These are phyloP conservation scores for Penicillium cinerascens DNA, from an alignment of 495 filamentous ascomycete species.

Conservation along the genomic window DNA sequence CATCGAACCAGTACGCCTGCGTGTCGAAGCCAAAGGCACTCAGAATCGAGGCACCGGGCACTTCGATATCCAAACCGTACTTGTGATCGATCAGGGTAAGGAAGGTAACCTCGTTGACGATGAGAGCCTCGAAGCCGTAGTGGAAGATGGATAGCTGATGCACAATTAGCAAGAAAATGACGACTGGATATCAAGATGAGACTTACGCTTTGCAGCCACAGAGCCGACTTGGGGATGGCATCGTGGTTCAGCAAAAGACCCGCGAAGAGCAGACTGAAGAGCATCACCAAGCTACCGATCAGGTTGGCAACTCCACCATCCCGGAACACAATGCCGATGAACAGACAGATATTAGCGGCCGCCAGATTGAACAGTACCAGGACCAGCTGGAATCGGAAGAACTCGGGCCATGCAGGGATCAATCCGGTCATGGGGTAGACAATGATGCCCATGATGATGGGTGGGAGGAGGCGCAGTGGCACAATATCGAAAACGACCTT, in stretches of 20 bases:
- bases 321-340: constrained; percentile 93
- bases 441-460: constrained; percentile 94
- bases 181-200: neutral
- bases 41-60: constrained; percentile 90
- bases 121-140: constrained; percentile 92
- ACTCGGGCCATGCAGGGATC: constrained; percentile 75
- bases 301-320: constrained; percentile 91
- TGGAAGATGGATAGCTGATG: constrained; percentile 95
- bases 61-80: constrained; percentile 91
- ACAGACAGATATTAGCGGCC: constrained; percentile 86
- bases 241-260: constrained; percentile 92
- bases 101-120: constrained; percentile 96
- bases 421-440: constrained; percentile 99
- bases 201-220: constrained; percentile 84
- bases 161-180: constrained; percentile 1
- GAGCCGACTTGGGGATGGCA: constrained; percentile 74
- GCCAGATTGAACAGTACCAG: constrained; percentile 95
- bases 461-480: constrained; percentile 87
- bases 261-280: constrained; percentile 93
- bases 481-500: constrained; percentile 96
- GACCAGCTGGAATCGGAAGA: constrained; percentile 87
- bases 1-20: constrained; percentile 78
- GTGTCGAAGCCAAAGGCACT: constrained; percentile 91
- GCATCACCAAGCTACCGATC: constrained; percentile 93
- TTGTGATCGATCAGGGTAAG: constrained; percentile 88